Evolutionary conservation across 768 basidiomycete genomes (phyloP).

Genomic region (Podaxis rugospora): DNA sequence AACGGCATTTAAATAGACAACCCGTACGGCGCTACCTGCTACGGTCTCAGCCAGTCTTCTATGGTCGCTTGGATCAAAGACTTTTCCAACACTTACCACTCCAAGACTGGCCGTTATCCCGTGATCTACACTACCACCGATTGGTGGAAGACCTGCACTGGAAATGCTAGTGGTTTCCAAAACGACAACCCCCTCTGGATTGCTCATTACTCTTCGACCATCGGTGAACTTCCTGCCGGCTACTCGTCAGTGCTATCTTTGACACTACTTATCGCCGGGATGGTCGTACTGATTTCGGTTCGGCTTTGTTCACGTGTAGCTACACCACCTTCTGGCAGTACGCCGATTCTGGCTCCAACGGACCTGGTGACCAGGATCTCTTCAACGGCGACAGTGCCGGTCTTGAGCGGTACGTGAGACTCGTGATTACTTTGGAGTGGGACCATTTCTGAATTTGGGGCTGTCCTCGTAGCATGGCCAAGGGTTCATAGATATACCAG

Average conservation of each 20-base stretch:
- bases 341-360: constrained; percentile 27
- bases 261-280: background rate
- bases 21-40: constrained; percentile 48
- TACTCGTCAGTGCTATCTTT: constrained; percentile 34
- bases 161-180: constrained; percentile 48
- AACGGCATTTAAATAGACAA: constrained; percentile 33
- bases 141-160: constrained; percentile 70
- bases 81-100: constrained; percentile 57
- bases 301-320: constrained; percentile 26
- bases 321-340: constrained; percentile 56
- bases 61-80: constrained; percentile 62
- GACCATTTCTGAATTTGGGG: background rate
- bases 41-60: constrained; percentile 42
- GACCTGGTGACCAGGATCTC: constrained; percentile 50
- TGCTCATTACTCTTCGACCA: constrained; percentile 43
- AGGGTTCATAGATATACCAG: background rate
- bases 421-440: background rate
- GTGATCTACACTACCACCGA: constrained; percentile 50
- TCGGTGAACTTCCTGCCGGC: constrained; percentile 56
- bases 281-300: background rate
- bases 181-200: constrained; percentile 57
- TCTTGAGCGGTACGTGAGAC: constrained; percentile 1
- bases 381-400: constrained; percentile 42
- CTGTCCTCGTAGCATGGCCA: background rate
- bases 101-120: constrained; percentile 39